Conservation (phyloP, 75 land plant genomes). For the Isoetes taiwanensis region DNA sequence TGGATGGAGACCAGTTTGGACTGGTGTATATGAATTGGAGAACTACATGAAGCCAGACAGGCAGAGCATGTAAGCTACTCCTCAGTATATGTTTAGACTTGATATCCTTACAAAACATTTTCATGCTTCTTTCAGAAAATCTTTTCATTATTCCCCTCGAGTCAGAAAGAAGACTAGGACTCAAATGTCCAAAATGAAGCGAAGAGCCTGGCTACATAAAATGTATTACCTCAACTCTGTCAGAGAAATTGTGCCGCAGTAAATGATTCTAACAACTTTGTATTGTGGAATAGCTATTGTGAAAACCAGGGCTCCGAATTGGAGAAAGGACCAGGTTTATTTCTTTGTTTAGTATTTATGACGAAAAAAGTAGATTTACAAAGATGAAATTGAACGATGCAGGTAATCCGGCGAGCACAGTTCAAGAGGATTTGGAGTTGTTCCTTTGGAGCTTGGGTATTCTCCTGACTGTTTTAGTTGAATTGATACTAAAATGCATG, state of each 20-base stretch:
- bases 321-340: not conserved
- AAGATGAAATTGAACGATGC: no score
- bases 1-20: constrained; percentile 4
- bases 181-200: not conserved
- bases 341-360: not conserved
- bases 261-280: not conserved
- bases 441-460: constrained; percentile 5
- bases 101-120: not conserved
- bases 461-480: not conserved
- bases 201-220: constrained; percentile 6
- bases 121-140: not conserved
- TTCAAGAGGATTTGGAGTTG: not conserved
- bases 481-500: not conserved
- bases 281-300: not conserved
- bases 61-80: not conserved
- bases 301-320: not conserved
- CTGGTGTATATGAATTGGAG: not conserved
- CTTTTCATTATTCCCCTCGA: not conserved
- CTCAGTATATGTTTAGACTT: not conserved
- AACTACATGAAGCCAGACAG: not conserved
- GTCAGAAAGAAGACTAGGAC: not conserved
- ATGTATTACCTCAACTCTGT: not conserved
- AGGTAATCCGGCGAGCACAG: not conserved
- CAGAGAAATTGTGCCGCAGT: not conserved
- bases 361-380: not conserved